A percentile compares a stretch with the other conserved stretches of the same genome.
These are phyloP conservation scores for Arthrocladium fulminans DNA, from an alignment of 2,329 filamentous ascomycete genomes.

Conservation along the genomic window DNA sequence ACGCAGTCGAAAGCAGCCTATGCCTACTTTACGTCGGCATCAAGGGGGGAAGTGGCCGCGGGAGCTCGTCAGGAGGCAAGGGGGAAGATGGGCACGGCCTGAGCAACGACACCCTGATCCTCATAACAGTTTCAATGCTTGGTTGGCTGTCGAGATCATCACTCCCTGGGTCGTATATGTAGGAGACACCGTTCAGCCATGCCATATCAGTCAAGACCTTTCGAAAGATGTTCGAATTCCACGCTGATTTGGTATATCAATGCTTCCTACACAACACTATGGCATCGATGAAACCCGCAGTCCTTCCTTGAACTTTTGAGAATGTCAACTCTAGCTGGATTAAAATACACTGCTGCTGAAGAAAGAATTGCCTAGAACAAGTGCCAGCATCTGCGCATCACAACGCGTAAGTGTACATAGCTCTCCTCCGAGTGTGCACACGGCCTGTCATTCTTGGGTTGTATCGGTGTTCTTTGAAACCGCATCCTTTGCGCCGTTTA, in stretches of 20 bases:
- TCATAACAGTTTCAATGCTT: too few species aligned
- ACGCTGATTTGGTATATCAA: not conserved
- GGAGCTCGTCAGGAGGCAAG: too few species aligned
- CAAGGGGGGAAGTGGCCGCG: too few species aligned
- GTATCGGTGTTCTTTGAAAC: not conserved
- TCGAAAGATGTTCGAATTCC: too few species aligned
- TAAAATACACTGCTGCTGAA: slow-evolving; percentile 8
- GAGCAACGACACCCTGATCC: too few species aligned
- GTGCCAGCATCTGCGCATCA: not conserved
- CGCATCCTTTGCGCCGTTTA: not conserved
- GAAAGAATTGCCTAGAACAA: not conserved
- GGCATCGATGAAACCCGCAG: not conserved
- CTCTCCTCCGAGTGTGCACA: not conserved
- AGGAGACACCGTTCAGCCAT: too few species aligned
- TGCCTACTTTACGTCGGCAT: too few species aligned
- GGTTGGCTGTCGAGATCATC: too few species aligned
- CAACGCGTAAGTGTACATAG: slow-evolving; percentile 8
- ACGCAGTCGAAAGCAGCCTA: too few species aligned
- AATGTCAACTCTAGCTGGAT: slow-evolving; percentile 3
- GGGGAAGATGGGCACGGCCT: too few species aligned
- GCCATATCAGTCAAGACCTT: too few species aligned
- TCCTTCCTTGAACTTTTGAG: slow-evolving; percentile 1
- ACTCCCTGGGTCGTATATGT: too few species aligned
- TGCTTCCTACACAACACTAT: not conserved
- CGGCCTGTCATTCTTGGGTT: not conserved